Evolutionary conservation across 306 rosid species (phyloP), one percentile per base, ranked within the genome.

Genomic region (Fragaria vesca): DNA sequence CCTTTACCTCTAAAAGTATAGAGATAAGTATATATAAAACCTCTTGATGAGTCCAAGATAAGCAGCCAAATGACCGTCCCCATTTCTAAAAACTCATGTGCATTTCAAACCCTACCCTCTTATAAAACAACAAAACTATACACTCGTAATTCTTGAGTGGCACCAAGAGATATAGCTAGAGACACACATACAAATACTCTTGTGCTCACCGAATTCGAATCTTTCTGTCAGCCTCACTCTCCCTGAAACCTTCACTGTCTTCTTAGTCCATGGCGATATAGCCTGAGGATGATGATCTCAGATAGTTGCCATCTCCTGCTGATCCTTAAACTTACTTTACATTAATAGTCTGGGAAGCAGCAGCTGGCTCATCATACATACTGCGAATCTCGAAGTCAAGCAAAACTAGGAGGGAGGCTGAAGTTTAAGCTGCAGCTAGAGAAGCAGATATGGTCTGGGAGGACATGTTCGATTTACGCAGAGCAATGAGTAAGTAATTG

Each of bases 381-480:
- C 60, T 47, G 43, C 36, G 74, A 16, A 16, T 26, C 43, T 16
- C 32, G 46, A 32, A 24, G 62, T 45, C 52, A 0, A 40, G 28
- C 50, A 42, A 47, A 47, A 28, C 74, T 47, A 26, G 40, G 30
- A 81, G 69, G 78, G 73, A 69, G 34, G 47, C 6, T 8, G 46
- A 50, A 72, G 76, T 51, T 18, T 51, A 5, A 51, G 81, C 80
- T 71, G 79, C 45, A 7, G 69, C 40, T 38, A 77, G 77, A 61
- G 77, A 73, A 88, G 76, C 81, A 63, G 68, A 63, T 12, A 89
- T 89, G 92, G 12, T 62, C 74, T 55, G 78, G 83, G 85, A 86
- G 82, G 83, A 79, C 61, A 76, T 80, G 58, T 68, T 77, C 81
- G 43, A 48, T 69, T 58, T 81, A 20, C 75, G 78, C 65, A 54